phyloP scores from a whole-genome alignment of 164 flowering plant species.

The Platanus orientalis region DNA sequence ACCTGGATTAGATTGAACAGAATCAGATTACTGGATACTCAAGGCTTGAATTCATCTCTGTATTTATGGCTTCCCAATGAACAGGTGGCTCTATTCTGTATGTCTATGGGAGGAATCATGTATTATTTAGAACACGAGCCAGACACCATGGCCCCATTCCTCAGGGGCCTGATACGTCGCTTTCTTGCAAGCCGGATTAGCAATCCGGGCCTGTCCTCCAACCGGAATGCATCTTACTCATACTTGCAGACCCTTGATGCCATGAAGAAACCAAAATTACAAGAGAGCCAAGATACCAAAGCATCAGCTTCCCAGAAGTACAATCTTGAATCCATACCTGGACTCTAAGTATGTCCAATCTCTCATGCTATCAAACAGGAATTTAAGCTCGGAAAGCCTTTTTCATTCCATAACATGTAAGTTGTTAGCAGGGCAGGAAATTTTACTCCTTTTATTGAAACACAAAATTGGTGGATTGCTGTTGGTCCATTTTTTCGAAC shows the following conservation, averaged over 20 bases:
- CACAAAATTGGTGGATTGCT: background rate
- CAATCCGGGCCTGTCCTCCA: conserved; percentile 56
- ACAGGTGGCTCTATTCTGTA: conserved; percentile 80
- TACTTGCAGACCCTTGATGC: conserved; percentile 59
- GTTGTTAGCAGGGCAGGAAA: background rate
- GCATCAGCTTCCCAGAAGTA: conserved; percentile 53
- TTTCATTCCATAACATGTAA: background rate
- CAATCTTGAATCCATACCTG: conserved; percentile 91
- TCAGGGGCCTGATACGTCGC: conserved; percentile 83
- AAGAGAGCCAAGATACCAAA: conserved; percentile 34
- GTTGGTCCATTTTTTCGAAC: background rate
- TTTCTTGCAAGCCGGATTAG: conserved; percentile 93
- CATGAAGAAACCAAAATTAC: conserved; percentile 44
- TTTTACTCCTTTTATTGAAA: conserved; percentile 5
- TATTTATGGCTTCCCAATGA: conserved; percentile 2
- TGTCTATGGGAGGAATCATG: conserved; percentile 98
- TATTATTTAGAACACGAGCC: conserved; percentile 93
- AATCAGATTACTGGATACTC: too few relatives aligned
- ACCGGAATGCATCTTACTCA: conserved; percentile 50
- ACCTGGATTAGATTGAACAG: background rate
- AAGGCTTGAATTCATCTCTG: background rate
- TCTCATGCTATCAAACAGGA: background rate
- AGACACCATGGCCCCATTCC: conserved; percentile 94
- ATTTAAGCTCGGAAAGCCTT: background rate
- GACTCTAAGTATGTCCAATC: conserved; percentile 40